Evolutionary conservation across 179 eudicot species (phyloP), one percentile per base, ranked within the genome.

Genomic region (Heliamphora pulchella): DNA sequence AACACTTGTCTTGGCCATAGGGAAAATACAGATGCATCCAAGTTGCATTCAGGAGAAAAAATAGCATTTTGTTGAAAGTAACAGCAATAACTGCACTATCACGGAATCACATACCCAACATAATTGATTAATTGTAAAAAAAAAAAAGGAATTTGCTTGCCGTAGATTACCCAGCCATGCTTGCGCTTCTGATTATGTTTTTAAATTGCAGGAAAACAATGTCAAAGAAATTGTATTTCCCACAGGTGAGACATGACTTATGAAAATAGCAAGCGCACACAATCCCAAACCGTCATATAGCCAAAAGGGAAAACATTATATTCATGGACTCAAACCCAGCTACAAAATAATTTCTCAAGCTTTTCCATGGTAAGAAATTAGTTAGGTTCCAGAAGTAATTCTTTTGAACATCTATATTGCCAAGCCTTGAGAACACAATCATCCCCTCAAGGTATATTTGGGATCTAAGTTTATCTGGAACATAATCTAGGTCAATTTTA

Each of bases 131-230:
- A 50, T 48, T 71, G 8, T n/a, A 47, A 20, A 48, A 50, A 2
- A 8, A 48, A 18, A 48, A 71, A 39, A 54, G 76, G 62, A 53
- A 73, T 11, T 51, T 73, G 7, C 57, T 73, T 22, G 63, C 76
- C 14, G 3, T 18, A 53, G 75, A 44, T 44, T 44, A 8, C 43
- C 31, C 31, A 31, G 31, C 31, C 31, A 31, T 31, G 31, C 31
- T 31, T 31, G 31, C 0, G 31, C 31, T 31, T 31, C 31, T 31
- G 31, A 31, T 31, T 31, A 31, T 31, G 31, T 31, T 31, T 31
- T 31, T 31, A 31, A 31, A 31, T 31, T 31, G 31, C 31, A 48
- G 41, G 17, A 50, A 70, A 50, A n/a, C 57, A 50, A 70, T 18
- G 55, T 71, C 57, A 48, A 15, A 18, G 15, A 47, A 4, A 47